Evolutionary conservation across 2,329 filamentous ascomycete genomes (phyloP), one percentile per base, ranked within the genome.

Genomic region (Fusarium albosuccineum): DNA sequence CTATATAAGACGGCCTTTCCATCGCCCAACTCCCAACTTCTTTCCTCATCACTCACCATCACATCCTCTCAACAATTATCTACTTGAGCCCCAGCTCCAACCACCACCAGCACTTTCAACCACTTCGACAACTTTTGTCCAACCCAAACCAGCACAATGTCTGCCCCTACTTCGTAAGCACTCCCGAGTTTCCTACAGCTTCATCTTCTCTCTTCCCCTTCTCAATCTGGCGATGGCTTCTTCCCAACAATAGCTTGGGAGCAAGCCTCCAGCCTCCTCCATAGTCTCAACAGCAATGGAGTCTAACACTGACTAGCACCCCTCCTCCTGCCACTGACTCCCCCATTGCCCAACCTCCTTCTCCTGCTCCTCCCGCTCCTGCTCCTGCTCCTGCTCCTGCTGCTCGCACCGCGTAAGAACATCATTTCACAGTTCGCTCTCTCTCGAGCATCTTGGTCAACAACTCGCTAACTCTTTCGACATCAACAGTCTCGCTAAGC

Each of bases 111-210:
- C 40, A 57, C 52, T 54, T 52, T 51, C 45, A 70, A 62, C 14
- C 46, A 41, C 26, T 53, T 68, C 45, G 59, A 66, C 69, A 60
- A 64, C 57, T 53, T 60, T 63, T 64, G 52, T 65, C 66, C 62
- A 57, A 55, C 53, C 57, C 49, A 64, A 64, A 64, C 52, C 51
- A 68, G 50, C 66, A 68, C 48, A 71, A 68, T 73, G 71, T 73
- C 71, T 73, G 70, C 71, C 62, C 71, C 71, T 53, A 68, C 65
- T 40, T 60, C 62, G 71, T 73, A 73, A 73, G 71, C 51, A 51
- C 37, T 27, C 39, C 39, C 53, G 16, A 37, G 13, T 49, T 45
- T 36, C 42, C 39, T 48, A 41, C 26, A 40, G 51, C 17, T 16
- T 27, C 29, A 27, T 36, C 39, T 42, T 22, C 3, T 30, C 26